Base-by-base conservation (phyloP, 495 filamentous ascomycete species). In the Penicillium steckii region DNA sequence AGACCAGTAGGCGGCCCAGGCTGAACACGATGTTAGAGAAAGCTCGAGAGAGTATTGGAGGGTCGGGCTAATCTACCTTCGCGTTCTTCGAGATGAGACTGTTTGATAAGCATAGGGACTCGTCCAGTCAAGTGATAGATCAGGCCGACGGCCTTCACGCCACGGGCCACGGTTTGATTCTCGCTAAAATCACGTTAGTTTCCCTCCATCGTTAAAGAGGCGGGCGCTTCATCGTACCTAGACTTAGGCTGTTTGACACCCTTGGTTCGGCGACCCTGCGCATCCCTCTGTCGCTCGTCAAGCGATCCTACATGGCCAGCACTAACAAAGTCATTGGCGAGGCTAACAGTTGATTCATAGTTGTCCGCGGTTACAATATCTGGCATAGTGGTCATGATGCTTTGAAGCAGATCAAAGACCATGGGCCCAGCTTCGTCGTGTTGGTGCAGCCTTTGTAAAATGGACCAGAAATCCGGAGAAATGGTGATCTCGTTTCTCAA, bases 1-100 rank as follows among this genome's bases (percentile, higher is more conserved):
- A 13, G 91, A 86, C 94, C 94, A 99, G 67, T 99, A 99, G 12
- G 95, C 90, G 25, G 89, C 89, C 94, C 94, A 99, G 29, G 94
- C 94, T 90, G 44, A 13, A 4, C 19, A 46, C 35, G 3, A 17
- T 13, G 40, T 73, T 43, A 70, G 60, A 32, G 35, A 1, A 5
- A 38, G 4, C 15, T 19, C 43, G 4, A n/a, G 24, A 13, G 3
- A 10, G 7, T 29, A 2, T 19, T 17, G 2, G 37, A 22, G 1
- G 15, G 15, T 27, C 23, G 26, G 25, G 19, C 18, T 41, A 59
- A 44, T 77, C 57, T 64, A 88, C 88, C 89, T 78, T 97, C 89
- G 53, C 77, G 86, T 52, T 83, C 84, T 60, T 97, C 95, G 1
- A 97, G 82, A 56, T 97, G 95, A 19, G 91, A 96, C 62, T 95